These are phyloP conservation scores for Alternaria angustiovoidea DNA, from an alignment of 2,329 filamentous ascomycete species.

Conservation along the genomic window DNA sequence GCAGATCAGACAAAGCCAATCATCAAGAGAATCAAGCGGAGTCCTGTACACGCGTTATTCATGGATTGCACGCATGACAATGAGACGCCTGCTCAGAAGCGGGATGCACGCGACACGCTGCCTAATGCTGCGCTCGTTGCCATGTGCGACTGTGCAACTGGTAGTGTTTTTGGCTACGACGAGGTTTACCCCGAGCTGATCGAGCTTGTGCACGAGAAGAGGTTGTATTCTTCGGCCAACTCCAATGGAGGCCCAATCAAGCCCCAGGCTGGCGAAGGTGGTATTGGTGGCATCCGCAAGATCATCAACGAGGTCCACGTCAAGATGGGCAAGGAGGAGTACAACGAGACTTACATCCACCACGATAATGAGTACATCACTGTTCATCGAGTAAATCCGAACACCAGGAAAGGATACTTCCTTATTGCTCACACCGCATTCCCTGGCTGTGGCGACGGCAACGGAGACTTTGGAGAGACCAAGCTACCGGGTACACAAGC, in stretches of 20 bases:
- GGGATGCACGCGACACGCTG: slow-evolving; percentile 91
- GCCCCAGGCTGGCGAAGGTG: slow-evolving; percentile 74
- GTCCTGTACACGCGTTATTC: slow-evolving; percentile 89
- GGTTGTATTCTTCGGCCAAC: slow-evolving; percentile 80
- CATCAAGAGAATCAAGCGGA: slow-evolving; percentile 83
- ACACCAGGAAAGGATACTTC: slow-evolving; percentile 92
- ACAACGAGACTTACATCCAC: slow-evolving; percentile 94
- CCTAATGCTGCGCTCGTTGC: slow-evolving; percentile 92
- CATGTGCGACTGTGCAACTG: slow-evolving; percentile 94
- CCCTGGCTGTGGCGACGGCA: slow-evolving; percentile 85
- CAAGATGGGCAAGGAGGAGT: slow-evolving; percentile 93
- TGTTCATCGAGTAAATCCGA: slow-evolving; percentile 91
- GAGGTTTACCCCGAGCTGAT: slow-evolving; percentile 93
- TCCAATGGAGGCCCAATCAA: slow-evolving; percentile 68
- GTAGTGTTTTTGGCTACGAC: slow-evolving; percentile 98
- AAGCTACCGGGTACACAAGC: slow-evolving; percentile 84
- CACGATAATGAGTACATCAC: slow-evolving; percentile 97
- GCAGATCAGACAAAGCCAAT: slow-evolving; percentile 50
- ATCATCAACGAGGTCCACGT: slow-evolving; percentile 94
- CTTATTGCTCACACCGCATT: slow-evolving; percentile 96
- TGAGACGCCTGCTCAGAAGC: slow-evolving; percentile 92
- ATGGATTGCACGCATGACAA: slow-evolving; percentile 99
- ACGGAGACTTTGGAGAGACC: slow-evolving; percentile 80
- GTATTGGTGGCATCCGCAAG: slow-evolving; percentile 91
- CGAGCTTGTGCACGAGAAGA: slow-evolving; percentile 90